Evolutionary conservation across 352 stramenopile species (phyloP).

Genomic region (Thalassiosira oceanica): DNA sequence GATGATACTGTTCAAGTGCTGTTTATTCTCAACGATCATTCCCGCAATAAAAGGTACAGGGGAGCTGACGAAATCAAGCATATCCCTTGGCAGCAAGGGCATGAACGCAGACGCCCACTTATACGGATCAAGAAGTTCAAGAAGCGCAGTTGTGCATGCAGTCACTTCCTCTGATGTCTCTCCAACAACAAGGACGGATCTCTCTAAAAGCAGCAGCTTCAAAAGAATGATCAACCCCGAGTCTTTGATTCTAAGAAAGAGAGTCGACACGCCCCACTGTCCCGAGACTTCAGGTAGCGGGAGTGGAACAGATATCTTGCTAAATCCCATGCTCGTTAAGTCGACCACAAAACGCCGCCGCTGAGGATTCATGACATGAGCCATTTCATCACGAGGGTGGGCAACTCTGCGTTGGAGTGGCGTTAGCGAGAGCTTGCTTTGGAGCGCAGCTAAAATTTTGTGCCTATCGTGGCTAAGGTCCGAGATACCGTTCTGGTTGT

Average conservation of each 20-base stretch:
- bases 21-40: conserved; percentile 41
- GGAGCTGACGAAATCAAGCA: conserved; percentile 61
- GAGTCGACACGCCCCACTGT: conserved; percentile 37
- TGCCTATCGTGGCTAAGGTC: background rate
- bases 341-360: conserved; percentile 35
- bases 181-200: conserved; percentile 52
- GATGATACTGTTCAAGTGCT: conserved; percentile 31
- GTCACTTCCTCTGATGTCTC: conserved; percentile 46
- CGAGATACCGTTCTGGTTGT: background rate
- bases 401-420: conserved; percentile 19
- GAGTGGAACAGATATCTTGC: conserved; percentile 37
- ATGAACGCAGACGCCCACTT: conserved; percentile 59
- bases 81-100: conserved; percentile 48
- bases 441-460: conserved; percentile 1
- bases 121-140: conserved; percentile 49
- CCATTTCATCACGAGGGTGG: conserved; percentile 34
- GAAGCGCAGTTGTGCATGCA: conserved; percentile 30
- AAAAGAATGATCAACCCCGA: conserved; percentile 47
- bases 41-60: conserved; percentile 56
- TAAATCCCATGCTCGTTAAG: conserved; percentile 25
- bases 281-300: conserved; percentile 45
- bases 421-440: conserved; percentile 20
- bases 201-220: conserved; percentile 51
- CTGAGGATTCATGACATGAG: conserved; percentile 18
- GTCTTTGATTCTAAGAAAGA: conserved; percentile 43